These are phyloP conservation scores for Geranium rotundifolium DNA, from an alignment of 345 rosid species.

Conservation along the genomic window DNA sequence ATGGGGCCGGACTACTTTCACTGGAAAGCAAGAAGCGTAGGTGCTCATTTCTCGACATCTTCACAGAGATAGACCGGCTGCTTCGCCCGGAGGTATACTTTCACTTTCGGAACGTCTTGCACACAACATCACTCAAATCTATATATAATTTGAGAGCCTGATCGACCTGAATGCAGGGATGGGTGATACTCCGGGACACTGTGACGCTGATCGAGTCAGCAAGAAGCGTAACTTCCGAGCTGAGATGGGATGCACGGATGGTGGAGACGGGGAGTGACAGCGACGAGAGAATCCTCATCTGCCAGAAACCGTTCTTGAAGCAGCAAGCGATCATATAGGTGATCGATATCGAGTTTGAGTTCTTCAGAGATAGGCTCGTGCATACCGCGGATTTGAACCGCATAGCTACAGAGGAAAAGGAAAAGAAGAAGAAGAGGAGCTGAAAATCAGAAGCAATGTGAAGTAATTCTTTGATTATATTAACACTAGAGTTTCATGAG, in stretches of 20 bases:
- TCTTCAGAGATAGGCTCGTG: too few species aligned
- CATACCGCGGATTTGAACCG: too few species aligned
- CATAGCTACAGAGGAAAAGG: too few species aligned
- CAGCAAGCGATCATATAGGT: too few species aligned
- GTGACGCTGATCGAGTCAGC: constrained; percentile 62
- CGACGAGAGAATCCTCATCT: constrained; percentile 84
- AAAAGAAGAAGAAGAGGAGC: too few species aligned
- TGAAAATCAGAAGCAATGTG: too few species aligned
- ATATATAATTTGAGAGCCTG: too few species aligned
- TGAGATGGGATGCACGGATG: constrained; percentile 97
- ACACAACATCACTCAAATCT: too few species aligned
- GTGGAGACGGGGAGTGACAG: constrained; percentile 69
- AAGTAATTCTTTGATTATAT: too few species aligned
- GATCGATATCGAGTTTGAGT: too few species aligned
- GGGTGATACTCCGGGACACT: constrained; percentile 83
- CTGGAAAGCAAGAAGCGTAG: constrained; percentile 38
- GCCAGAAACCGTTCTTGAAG: constrained; percentile 86
- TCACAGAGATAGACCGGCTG: constrained; percentile 75
- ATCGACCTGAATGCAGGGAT: constrained; percentile 45
- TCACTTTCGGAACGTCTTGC: neutral
- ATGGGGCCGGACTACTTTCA: constrained; percentile 67
- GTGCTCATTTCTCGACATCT: constrained; percentile 50
- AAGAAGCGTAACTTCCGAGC: constrained; percentile 48
- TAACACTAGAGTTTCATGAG: too few species aligned
- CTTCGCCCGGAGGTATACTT: constrained; percentile 92